These are phyloP conservation scores for Aspergillus persii DNA, from an alignment of 2,329 filamentous ascomycete genomes.

Conservation along the genomic window DNA sequence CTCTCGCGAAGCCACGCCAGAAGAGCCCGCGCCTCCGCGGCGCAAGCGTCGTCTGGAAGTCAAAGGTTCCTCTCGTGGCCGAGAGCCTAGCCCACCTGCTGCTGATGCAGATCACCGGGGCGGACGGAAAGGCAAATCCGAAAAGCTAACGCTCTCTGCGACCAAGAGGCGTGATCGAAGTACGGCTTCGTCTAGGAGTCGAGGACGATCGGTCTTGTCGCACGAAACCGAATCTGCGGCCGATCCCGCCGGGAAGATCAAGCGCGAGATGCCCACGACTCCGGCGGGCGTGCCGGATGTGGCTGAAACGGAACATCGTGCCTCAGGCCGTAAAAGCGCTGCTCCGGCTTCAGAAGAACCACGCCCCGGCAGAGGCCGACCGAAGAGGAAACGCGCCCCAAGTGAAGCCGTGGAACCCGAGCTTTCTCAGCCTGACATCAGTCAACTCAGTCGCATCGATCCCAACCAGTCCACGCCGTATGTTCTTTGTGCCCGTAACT, in stretches of 20 bases:
- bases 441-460: conserved; percentile 28
- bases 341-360: conserved; percentile 21
- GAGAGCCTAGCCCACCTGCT: conserved; percentile 15
- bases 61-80: conserved; percentile 22
- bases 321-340: conserved; percentile 27
- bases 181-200: conserved; percentile 36
- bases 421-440: conserved; percentile 23
- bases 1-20: conserved; percentile 26
- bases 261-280: conserved; percentile 35
- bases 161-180: conserved; percentile 33
- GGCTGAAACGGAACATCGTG: conserved; percentile 30
- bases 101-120: conserved; percentile 19
- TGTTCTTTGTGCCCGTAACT: conserved; percentile 45
- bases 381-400: conserved; percentile 42
- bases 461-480: conserved; percentile 33
- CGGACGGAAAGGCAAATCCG: conserved; percentile 22
- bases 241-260: conserved; percentile 25
- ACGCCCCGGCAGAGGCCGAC: conserved; percentile 26
- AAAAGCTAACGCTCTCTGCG: conserved; percentile 23
- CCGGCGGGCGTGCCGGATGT: conserved; percentile 34
- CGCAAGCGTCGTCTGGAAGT: conserved; percentile 20
- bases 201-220: conserved; percentile 35
- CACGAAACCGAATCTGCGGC: conserved; percentile 31
- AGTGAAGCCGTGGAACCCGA: conserved; percentile 34
- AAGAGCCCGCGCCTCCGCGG: conserved; percentile 19